Conservation (phyloP, 116 monocot species). For the Zostera marina region DNA sequence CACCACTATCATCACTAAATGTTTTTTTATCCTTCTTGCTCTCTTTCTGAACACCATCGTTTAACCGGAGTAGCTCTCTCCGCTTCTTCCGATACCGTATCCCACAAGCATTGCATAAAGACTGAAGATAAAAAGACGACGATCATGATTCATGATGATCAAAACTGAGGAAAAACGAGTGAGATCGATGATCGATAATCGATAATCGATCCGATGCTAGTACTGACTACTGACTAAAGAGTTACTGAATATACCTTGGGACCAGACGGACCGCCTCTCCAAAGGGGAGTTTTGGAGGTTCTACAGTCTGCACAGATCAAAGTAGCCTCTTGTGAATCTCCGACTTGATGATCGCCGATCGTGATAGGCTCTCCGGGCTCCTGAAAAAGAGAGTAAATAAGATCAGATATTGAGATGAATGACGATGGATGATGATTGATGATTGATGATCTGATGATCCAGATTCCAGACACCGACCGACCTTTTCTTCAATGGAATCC, state of each 20-base stretch:
- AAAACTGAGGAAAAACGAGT: too few species aligned
- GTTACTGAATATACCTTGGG: constrained; percentile 19
- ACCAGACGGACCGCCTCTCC: constrained; percentile 31
- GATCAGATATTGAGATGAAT: too few species aligned
- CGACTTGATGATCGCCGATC: neutral
- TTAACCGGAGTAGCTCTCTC: constrained; percentile 6
- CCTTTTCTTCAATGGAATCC: too few species aligned
- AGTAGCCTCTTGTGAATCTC: neutral
- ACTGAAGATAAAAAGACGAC: constrained; percentile 11
- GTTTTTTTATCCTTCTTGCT: neutral
- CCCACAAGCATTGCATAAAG: constrained; percentile 48
- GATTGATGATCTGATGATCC: too few species aligned
- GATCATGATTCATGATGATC: too few species aligned
- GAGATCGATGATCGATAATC: too few species aligned
- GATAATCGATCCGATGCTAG: too few species aligned
- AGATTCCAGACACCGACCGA: too few species aligned
- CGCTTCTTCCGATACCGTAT: constrained; percentile 39
- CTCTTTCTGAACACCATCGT: neutral
- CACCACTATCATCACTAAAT: neutral
- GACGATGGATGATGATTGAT: too few species aligned
- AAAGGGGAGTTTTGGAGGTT: constrained; percentile 30
- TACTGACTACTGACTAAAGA: neutral
- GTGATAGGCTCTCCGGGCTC: too few species aligned
- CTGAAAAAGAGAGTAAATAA: too few species aligned
- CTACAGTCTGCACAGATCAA: constrained; percentile 17